Evolutionary conservation across 2,329 filamentous ascomycete genomes (phyloP), one percentile per base, ranked within the genome.

Genomic region (Cadophora sp.): DNA sequence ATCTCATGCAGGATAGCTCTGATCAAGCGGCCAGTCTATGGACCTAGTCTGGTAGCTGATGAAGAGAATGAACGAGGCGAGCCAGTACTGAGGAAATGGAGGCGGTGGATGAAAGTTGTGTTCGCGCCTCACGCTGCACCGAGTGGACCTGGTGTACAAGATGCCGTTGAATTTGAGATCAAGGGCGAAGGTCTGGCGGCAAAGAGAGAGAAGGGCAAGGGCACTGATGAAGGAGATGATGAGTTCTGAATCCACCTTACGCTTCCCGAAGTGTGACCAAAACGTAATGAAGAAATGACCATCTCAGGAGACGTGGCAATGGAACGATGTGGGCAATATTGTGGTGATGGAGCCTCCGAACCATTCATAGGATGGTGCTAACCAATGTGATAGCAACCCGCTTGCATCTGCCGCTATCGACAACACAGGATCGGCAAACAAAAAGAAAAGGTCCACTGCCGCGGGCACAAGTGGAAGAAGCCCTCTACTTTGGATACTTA

Each of bases 51-150:
- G 67, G 78, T 77, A 64, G 71, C 56, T 51, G 74, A 77, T 11
- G 75, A 77, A 40, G 80, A 81, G 34, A 80, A 80, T 24, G 80
- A 80, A 64, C 81, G 81, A 66, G 80, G 81, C 2, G 84, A 81
- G 58, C 77, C 82, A 14, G 79, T 85, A 9, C 79, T 91, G 29
- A 84, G 81, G 66, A 85, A 82, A 40, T 94, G 92, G 89, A 86
- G 86, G 71, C 84, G 95, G 68, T 93, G 89, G 83, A 89, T 97
- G 84, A 97, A 94, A 79, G 87, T 98, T 9, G 95, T 97, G 0
- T 98, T 97, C 82, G 91, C 93, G 60, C 87, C 92, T 1, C 96
- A 97, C 86, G 86, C 87, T 4, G 80, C 82, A 2, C 85, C 84
- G 1, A 83, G 82, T 69, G 82, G 86, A 19, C 78, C 84, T 63